Conservation (phyloP, 202 grass and related monocot species). For the Cymbopogon flexuosus region DNA sequence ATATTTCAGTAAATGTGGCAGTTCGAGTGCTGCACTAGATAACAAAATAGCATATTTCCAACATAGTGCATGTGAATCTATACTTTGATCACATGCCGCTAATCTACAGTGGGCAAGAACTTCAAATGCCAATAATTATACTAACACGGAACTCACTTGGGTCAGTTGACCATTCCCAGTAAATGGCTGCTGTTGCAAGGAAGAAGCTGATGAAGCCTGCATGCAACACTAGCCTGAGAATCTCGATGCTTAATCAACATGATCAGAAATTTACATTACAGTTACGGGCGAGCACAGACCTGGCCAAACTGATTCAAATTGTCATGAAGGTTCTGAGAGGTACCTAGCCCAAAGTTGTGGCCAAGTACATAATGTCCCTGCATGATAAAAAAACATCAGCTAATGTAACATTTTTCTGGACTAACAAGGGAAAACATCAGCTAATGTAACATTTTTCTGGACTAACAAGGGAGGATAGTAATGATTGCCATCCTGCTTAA, state of each 20-base stretch:
- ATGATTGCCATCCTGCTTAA: constrained; percentile 7
- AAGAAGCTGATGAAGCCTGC: constrained; percentile 49
- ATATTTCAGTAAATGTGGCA: background rate
- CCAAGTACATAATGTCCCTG: constrained; percentile 69
- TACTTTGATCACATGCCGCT: background rate
- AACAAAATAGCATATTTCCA: background rate
- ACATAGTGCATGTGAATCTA: background rate
- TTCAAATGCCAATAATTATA: background rate
- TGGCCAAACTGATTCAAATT: constrained; percentile 73
- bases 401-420: background rate
- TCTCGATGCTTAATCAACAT: background rate
- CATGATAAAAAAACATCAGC: constrained; percentile 11
- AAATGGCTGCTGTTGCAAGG: constrained; percentile 59
- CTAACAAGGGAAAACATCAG: background rate
- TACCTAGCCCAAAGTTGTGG: constrained; percentile 63
- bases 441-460: background rate
- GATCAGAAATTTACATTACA: background rate
- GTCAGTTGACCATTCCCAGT: constrained; percentile 45
- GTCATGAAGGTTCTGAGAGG: constrained; percentile 47
- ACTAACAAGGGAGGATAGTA: background rate
- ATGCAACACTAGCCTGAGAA: constrained; percentile 21
- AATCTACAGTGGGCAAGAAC: background rate
- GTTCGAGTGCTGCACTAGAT: background rate
- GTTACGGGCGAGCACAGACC: constrained; percentile 36
- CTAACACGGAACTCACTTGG: constrained; percentile 45